Base-by-base conservation (phyloP, 768 basidiomycete species). In the Tulasnella sp. region DNA sequence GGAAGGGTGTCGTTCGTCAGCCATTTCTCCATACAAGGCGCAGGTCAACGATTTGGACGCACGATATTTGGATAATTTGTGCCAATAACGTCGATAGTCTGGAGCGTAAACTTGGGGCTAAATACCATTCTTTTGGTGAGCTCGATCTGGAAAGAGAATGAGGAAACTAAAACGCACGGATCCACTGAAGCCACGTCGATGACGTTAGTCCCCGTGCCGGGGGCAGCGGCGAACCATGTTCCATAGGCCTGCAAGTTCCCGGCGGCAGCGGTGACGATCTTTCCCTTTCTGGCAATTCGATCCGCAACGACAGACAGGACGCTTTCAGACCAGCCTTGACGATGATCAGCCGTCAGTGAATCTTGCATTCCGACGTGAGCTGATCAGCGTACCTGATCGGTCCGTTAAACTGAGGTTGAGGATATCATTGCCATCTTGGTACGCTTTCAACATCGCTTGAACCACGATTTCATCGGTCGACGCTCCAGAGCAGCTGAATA, bases 311-410 rank as follows among this genome's bases (percentile, higher is more conserved):
- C 91, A 14, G 89, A 82, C 71, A 85, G 84, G 12, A 88, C 84
- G 34, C 87, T 86, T 82, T 90, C 89, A 1, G 91, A 90, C 92
- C 92, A 94, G 3, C 91, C 92, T 71, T n/a, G 21, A 4, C 16
- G 21, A 36, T 8, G 58, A n/a, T n/a, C 8, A 18, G 19, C 52
- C 5, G 44, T 76, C 21, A 44, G 48, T 21, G 42, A 75, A 3
- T n/a, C n/a, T n/a, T n/a, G n/a, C n/a, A n/a, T n/a, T n/a, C n/a
- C n/a, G n/a, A n/a, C n/a, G n/a, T n/a, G n/a, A n/a, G n/a, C n/a
- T n/a, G n/a, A n/a, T 16, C 19, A 14, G 71, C 31, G 18, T 31
- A 78, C 77, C 77, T 2, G 79, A 46, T 39, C 34, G 3, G 73
- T 46, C 40, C 7, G 36, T 36, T 5, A 79, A 52, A 56, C 46